Evolutionary conservation across 1,284 basidiomycete genomes (phyloP), one percentile per base, ranked within the genome.

Genomic region (Testicularia cyperi): DNA sequence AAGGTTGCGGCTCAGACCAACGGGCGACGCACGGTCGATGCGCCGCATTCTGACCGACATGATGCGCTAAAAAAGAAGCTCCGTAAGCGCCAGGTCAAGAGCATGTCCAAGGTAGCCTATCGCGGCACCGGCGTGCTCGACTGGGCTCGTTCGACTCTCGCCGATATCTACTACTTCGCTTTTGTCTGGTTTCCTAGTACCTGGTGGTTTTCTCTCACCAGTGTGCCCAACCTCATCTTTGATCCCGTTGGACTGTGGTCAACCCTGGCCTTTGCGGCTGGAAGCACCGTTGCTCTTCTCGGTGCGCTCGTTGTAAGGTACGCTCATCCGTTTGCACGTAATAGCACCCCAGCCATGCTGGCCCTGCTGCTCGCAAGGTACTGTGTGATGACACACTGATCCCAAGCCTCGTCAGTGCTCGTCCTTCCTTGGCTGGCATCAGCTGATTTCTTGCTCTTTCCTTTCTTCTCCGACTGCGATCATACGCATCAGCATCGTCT

Each of bases 171-270:
- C 22, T 46, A 52, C 26, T 63, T 46, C 34, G 21, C 42, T 12
- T 24, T 54, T 21, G 39, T 32, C 2, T 62, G 58, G 58, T 20
- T 62, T 24, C 48, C 44, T 22, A 34, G 22, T 16, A 57, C 45
- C 5, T 63, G 54, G 54, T 57, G 47, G 41, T 14, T 19, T 20
- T 48, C 52, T 10, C 20, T 58, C 4, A 53, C 49, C 31, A 57
- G 54, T 35, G 29, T 57, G 29, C 60, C 60, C 6, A 22, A 38
- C 20, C 38, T 45, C 24, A 10, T 57, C 9, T 23, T 54, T 7
- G 60, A 57, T n/a, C 60, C 54, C 2, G 21, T 57, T 12, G 46
- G 54, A 27, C 27, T 52, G 15, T 24, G 20, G 10, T 21, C 41
- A 2, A 28, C 54, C 5, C 29, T 57, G 18, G 22, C 28, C 5